Percentiles rank a stretch among this genome's conserved stretches.
Evolutionary conservation across 2,329 filamentous ascomycete species (phyloP).

Genomic region (Endothia cerciana): DNA sequence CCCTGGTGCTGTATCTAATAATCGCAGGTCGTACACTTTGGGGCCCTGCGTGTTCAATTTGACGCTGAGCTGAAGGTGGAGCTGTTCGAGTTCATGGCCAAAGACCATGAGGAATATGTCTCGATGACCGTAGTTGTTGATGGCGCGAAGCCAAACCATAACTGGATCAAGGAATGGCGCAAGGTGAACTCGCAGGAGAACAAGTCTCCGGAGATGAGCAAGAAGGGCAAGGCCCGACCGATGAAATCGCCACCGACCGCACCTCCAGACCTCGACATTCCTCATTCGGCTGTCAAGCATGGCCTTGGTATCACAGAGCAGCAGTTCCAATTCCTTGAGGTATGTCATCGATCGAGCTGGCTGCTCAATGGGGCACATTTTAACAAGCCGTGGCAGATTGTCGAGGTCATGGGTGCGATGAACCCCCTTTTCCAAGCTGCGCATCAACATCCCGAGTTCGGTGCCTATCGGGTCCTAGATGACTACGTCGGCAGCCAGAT

Average conservation of each 20-base stretch:
- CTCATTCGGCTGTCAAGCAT: constrained; percentile 58
- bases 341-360: constrained; percentile 38
- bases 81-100: constrained; percentile 79
- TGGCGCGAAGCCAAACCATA: constrained; percentile 63
- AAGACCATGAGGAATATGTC: constrained; percentile 80
- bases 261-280: constrained; percentile 65
- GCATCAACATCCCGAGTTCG: constrained; percentile 51
- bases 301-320: constrained; percentile 63
- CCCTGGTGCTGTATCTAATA: background rate
- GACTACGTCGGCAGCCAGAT: constrained; percentile 59
- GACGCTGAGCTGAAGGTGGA: constrained; percentile 81
- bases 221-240: constrained; percentile 63
- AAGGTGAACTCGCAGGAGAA: constrained; percentile 60
- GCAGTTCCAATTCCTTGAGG: constrained; percentile 68
- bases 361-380: constrained; percentile 30
- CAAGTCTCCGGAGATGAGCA: constrained; percentile 70
- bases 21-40: constrained; percentile 43
- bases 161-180: constrained; percentile 69
- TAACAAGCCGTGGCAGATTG: constrained; percentile 50
- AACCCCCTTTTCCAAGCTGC: constrained; percentile 57
- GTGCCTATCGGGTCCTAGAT: constrained; percentile 62
- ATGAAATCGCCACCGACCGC: constrained; percentile 63
- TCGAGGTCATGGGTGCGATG: constrained; percentile 70
- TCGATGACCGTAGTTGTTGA: constrained; percentile 68
- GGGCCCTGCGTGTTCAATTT: constrained; percentile 78